These are phyloP conservation scores for Phlebiopsis gigantea DNA, from an alignment of 768 basidiomycete genomes.

Conservation along the genomic window DNA sequence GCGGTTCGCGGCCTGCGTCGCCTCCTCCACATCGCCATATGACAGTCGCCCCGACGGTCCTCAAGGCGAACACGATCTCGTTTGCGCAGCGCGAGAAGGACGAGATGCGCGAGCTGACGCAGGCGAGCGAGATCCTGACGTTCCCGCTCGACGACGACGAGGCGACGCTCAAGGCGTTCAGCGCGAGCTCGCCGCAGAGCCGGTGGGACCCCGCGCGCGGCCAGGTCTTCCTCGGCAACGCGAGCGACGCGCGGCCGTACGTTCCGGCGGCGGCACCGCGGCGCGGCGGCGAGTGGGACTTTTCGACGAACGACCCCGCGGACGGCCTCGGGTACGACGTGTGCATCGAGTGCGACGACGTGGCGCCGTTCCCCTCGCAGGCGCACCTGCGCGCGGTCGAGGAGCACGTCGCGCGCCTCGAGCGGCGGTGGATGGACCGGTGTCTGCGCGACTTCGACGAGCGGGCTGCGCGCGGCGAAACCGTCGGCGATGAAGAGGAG, in stretches of 20 bases:
- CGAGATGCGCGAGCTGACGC: slow-evolving; percentile 86
- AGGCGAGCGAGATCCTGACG: slow-evolving; percentile 63
- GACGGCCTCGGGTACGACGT: slow-evolving; percentile 73
- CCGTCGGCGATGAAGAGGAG: slow-evolving; percentile 16
- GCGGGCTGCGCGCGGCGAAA: slow-evolving; percentile 5
- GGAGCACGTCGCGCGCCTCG: slow-evolving; percentile 65
- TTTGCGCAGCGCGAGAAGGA: slow-evolving; percentile 82
- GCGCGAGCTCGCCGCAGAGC: slow-evolving; percentile 32
- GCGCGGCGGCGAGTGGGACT: slow-evolving; percentile 31
- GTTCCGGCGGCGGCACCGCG: slow-evolving; percentile 37
- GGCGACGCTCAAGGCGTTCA: slow-evolving; percentile 22
- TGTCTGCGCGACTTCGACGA: slow-evolving; percentile 23
- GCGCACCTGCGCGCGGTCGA: slow-evolving; percentile 69
- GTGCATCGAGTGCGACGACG: slow-evolving; percentile 84
- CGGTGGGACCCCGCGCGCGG: slow-evolving; percentile 54
- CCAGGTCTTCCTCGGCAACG: slow-evolving; percentile 79
- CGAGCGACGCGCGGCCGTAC: slow-evolving; percentile 47
- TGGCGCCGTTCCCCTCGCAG: slow-evolving; percentile 66
- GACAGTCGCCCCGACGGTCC: background rate
- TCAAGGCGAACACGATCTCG: slow-evolving; percentile 58
- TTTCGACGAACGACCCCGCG: slow-evolving; percentile 36
- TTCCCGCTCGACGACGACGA: slow-evolving; percentile 27
- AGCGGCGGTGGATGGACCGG: slow-evolving; percentile 58
- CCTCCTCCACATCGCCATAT: too few relatives aligned
- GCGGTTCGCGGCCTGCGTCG: too few relatives aligned